Conservation (phyloP, 768 basidiomycete species). For the Boletus speciosus region DNA sequence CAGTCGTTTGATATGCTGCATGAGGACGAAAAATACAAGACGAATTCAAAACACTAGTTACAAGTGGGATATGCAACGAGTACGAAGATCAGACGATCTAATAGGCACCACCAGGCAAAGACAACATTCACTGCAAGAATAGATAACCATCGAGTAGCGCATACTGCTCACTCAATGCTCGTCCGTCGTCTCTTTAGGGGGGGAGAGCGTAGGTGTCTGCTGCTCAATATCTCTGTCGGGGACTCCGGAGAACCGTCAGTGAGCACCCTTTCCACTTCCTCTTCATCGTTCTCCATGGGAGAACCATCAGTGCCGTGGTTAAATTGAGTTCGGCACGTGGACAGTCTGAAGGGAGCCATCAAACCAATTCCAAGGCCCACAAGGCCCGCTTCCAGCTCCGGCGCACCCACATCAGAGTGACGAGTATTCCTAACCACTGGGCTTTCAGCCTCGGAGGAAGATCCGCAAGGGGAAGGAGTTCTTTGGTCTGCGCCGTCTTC, state of each 20-base stretch:
- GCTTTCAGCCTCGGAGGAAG: slow-evolving; percentile 42
- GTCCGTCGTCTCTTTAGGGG: slow-evolving; percentile 53
- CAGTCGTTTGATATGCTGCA: neutral
- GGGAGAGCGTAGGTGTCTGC: slow-evolving; percentile 30
- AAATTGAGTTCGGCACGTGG: slow-evolving; percentile 35
- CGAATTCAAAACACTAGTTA: slow-evolving; percentile 30
- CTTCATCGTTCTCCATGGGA: slow-evolving; percentile 29
- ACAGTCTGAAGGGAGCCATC: slow-evolving; percentile 52
- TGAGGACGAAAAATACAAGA: slow-evolving; percentile 22
- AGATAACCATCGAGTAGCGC: slow-evolving; percentile 24
- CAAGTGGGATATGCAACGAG: slow-evolving; percentile 28
- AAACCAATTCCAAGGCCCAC: slow-evolving; percentile 42
- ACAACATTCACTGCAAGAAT: slow-evolving; percentile 17
- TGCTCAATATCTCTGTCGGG: slow-evolving; percentile 20
- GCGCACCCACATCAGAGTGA: slow-evolving; percentile 15
- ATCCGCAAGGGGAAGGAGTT: slow-evolving; percentile 15
- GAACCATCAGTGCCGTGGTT: slow-evolving; percentile 7
- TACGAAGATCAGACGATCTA: slow-evolving; percentile 7
- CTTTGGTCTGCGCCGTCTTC: slow-evolving; percentile 10
- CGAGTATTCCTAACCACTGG: slow-evolving; percentile 43
- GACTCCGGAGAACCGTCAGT: slow-evolving; percentile 20
- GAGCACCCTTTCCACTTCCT: slow-evolving; percentile 33
- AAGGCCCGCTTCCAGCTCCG: slow-evolving; percentile 32
- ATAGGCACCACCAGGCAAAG: neutral
- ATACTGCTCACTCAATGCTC: slow-evolving; percentile 16